A percentile compares a stretch with the other conserved stretches of the same genome.
These are phyloP conservation scores for Candida silvicultrix DNA, from an alignment of 805 yeast species.

Conservation along the genomic window DNA sequence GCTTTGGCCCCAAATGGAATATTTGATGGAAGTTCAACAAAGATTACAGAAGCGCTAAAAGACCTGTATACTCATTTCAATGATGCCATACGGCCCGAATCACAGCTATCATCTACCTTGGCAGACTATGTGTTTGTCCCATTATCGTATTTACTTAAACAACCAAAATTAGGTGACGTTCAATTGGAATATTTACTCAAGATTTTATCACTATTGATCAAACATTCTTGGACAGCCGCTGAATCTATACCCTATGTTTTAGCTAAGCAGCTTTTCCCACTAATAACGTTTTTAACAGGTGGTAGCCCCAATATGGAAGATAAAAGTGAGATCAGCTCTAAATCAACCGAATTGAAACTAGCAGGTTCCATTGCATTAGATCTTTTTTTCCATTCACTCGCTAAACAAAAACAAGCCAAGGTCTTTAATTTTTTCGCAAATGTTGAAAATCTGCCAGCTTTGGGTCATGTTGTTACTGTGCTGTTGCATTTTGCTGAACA, in stretches of 20 bases:
- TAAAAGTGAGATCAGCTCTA: slow-evolving; percentile 14
- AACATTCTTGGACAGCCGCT: slow-evolving; percentile 38
- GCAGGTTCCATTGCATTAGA: slow-evolving; percentile 30
- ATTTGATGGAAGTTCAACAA: slow-evolving; percentile 26
- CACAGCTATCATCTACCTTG: slow-evolving; percentile 29
- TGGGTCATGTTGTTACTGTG: slow-evolving; percentile 43
- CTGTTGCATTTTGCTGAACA: slow-evolving; percentile 29
- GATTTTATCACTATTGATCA: slow-evolving; percentile 38
- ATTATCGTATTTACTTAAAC: slow-evolving; percentile 44
- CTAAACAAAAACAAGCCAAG: slow-evolving; percentile 13
- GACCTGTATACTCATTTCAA: slow-evolving; percentile 23
- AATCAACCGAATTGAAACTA: slow-evolving; percentile 29
- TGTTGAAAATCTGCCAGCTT: slow-evolving; percentile 31
- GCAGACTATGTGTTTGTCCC: slow-evolving; percentile 65
- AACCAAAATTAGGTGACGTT: slow-evolving; percentile 37
- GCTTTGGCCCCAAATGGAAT: slow-evolving; percentile 33
- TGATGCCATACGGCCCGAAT: slow-evolving; percentile 10
- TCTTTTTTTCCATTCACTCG: slow-evolving; percentile 25
- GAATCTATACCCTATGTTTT: slow-evolving; percentile 31
- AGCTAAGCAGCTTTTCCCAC: slow-evolving; percentile 39
- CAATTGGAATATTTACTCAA: slow-evolving; percentile 39
- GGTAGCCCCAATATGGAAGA: slow-evolving; percentile 33
- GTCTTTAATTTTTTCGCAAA: slow-evolving; percentile 23
- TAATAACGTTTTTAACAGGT: slow-evolving; percentile 41
- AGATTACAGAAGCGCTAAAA: slow-evolving; percentile 26